Evolutionary conservation across 345 rosid genomes (phyloP), one percentile per base, ranked within the genome.

Genomic region (Kernera saxatilis): DNA sequence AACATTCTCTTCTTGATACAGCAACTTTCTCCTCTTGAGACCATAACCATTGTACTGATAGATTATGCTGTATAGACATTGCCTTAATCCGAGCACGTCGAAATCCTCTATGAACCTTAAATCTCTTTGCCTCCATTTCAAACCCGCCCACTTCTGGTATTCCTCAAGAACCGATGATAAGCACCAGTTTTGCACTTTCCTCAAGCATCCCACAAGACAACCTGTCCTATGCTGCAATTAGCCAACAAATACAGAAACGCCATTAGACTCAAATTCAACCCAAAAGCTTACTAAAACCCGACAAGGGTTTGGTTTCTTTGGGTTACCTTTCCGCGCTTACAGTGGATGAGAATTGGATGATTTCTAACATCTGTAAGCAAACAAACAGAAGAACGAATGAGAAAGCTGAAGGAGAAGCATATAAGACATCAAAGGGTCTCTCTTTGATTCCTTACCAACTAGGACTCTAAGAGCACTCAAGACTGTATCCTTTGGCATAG

Each of bases 261-360:
- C 55, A 36, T 44, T 21, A 54, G n/a, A 29, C 18, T 71, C 41
- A 23, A 26, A 21, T 61, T 40, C 36, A 25, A 41, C 33, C 36
- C 10, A 51, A 7, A 7, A 59, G 35, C 27, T 32, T 46, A 8
- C 8, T 17, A 26, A 54, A 29, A 33, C 35, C 6, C 37, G 46
- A 67, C 1, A 52, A 59, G 32, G 0, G n/a, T 35, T 18, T 30
- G 26, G 18, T 32, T 18, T 27, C 0, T 33, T 50, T 50, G 5
- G 1, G 19, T 53, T 62, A 88, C 98, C 98, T 92, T 92, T 59
- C 98, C 97, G 0, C 85, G 88, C 58, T 85, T 90, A 84, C 96
- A 92, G 53, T 92, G 98, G 80, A 92, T 88, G 81, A 92, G 75
- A 81, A 89, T 70, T 3, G 98, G 98, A 69, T 90, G 94, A 59